These are phyloP conservation scores for Escallonia herrerae DNA, from an alignment of 129 eudicot species.

Conservation along the genomic window DNA sequence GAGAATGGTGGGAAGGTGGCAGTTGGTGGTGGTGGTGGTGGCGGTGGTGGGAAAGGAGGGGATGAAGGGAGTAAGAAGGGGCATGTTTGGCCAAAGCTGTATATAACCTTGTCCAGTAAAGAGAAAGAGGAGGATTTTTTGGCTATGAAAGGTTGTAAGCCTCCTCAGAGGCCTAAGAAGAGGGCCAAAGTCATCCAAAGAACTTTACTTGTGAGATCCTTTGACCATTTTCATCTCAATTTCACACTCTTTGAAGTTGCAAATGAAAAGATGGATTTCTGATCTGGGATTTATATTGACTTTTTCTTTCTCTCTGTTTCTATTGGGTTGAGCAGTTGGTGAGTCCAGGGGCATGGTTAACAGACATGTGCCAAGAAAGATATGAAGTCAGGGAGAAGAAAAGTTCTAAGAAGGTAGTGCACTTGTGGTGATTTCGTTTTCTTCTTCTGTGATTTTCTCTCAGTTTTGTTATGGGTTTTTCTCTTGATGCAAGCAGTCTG, in stretches of 20 bases:
- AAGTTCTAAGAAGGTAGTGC: conserved; percentile 51
- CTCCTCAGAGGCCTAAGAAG: conserved; percentile 64
- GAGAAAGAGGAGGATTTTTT: conserved; percentile 71
- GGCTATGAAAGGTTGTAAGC: conserved; percentile 79
- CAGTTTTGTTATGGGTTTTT: background rate
- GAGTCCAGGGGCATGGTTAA: conserved; percentile 76
- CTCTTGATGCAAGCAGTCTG: conserved; percentile 1
- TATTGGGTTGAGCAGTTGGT: conserved; percentile 48
- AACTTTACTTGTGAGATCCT: conserved; percentile 49
- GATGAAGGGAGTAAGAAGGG: conserved; percentile 17
- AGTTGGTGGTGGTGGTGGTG: conserved; percentile 20
- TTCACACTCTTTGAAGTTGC: background rate
- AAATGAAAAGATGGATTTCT: background rate
- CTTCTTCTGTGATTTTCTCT: background rate
- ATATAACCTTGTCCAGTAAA: conserved; percentile 45
- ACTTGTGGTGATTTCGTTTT: background rate
- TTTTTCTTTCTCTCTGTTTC: conserved; percentile 8
- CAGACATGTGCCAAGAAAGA: conserved; percentile 64
- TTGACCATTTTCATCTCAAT: background rate
- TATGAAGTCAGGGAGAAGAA: conserved; percentile 73
- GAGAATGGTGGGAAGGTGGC: conserved; percentile 22
- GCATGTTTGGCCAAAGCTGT: conserved; percentile 55
- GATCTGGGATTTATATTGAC: background rate
- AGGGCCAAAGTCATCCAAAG: conserved; percentile 58
- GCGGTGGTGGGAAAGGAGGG: conserved; percentile 9